These are phyloP conservation scores for Centrapalus pauciflorus DNA, from an alignment of 129 eudicot species.

Conservation along the genomic window DNA sequence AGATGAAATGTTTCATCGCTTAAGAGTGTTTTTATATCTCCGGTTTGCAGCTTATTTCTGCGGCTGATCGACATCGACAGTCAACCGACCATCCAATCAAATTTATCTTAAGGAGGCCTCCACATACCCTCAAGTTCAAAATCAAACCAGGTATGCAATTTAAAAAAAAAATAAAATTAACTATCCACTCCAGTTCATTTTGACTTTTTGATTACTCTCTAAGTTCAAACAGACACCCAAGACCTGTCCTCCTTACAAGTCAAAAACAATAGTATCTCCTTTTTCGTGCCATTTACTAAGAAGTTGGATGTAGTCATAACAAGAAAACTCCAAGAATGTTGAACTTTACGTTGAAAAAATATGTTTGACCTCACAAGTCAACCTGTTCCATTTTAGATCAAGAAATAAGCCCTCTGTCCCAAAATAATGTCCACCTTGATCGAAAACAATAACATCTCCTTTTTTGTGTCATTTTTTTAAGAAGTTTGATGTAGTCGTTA, in stretches of 20 bases:
- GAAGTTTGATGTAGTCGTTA: too few species aligned
- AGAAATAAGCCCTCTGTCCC: too few species aligned
- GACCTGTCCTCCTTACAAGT: neutral
- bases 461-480: too few species aligned
- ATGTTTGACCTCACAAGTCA: slow-evolving; percentile 19
- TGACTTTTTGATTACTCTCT: neutral
- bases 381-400: neutral
- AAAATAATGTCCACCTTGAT: too few species aligned
- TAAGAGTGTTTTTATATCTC: neutral
- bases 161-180: too few species aligned
- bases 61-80: slow-evolving; percentile 91
- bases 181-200: neutral
- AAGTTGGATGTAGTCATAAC: neutral
- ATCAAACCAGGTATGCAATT: slow-evolving; percentile 71
- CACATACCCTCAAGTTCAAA: slow-evolving; percentile 74
- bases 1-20: neutral
- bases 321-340: neutral
- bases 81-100: slow-evolving; percentile 94
- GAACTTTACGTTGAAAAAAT: neutral
- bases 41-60: slow-evolving; percentile 91
- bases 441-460: too few species aligned
- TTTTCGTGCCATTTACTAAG: neutral
- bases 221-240: slow-evolving; percentile 1
- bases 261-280: neutral
- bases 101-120: slow-evolving; percentile 84